Evolutionary conservation across 495 filamentous ascomycete species (phyloP).

Genomic region (Glonium stellatum): DNA sequence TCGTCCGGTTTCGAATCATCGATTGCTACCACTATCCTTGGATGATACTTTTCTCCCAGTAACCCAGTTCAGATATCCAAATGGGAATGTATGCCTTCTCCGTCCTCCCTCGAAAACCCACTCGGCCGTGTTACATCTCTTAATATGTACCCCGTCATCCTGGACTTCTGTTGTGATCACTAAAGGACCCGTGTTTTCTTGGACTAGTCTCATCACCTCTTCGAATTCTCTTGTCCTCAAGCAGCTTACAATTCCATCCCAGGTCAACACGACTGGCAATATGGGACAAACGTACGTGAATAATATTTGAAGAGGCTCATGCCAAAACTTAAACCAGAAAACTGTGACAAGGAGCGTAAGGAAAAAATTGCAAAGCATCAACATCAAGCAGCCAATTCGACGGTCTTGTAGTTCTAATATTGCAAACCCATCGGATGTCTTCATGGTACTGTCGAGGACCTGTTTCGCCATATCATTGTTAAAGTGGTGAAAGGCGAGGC

Average conservation of each 20-base stretch:
- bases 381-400: constrained; percentile 44
- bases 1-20: too few species aligned
- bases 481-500: constrained; percentile 73
- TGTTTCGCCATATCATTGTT: constrained; percentile 50
- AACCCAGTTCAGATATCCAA: constrained; percentile 27
- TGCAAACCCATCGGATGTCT: constrained; percentile 58
- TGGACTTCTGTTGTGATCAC: background rate
- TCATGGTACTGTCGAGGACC: constrained; percentile 55
- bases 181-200: constrained; percentile 3
- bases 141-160: background rate
- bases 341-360: constrained; percentile 47
- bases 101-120: constrained; percentile 23
- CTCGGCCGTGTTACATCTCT: constrained; percentile 7
- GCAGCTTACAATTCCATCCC: constrained; percentile 60
- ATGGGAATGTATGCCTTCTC: constrained; percentile 32
- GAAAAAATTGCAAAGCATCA: constrained; percentile 47
- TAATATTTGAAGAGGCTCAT: constrained; percentile 49
- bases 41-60: background rate
- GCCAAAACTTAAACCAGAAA: constrained; percentile 42
- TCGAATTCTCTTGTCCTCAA: constrained; percentile 57
- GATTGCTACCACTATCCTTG: background rate
- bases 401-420: constrained; percentile 71
- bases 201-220: constrained; percentile 54
- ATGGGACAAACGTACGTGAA: constrained; percentile 60
- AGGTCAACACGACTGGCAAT: constrained; percentile 55